Evolutionary conservation across 257 asterid genomes (phyloP).

Genomic region (Voacanga thouarsii): DNA sequence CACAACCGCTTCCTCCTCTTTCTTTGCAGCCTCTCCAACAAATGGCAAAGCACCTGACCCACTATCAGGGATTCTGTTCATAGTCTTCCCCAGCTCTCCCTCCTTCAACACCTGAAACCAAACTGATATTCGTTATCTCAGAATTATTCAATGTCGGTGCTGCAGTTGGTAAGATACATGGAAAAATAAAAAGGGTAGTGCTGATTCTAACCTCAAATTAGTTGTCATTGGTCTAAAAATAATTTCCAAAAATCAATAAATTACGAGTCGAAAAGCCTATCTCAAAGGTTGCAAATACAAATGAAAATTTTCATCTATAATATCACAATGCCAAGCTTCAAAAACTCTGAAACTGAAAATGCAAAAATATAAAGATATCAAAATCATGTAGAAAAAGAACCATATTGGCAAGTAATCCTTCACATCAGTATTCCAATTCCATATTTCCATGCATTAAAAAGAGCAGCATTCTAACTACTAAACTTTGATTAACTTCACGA

Average conservation of each 20-base stretch:
- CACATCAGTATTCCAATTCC: no score
- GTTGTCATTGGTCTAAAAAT: neutral
- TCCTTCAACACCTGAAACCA: slow-evolving; percentile 63
- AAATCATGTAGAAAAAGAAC: no score
- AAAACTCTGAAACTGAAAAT: neutral
- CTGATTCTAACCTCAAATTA: neutral
- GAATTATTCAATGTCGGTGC: neutral
- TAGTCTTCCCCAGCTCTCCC: slow-evolving; percentile 53
- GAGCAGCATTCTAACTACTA: neutral
- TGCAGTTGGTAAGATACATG: neutral
- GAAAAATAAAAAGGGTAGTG: neutral
- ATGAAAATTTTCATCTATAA: neutral
- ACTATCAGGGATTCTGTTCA: slow-evolving; percentile 52
- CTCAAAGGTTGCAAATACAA: neutral
- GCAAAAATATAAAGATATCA: no score
- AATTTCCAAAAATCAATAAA: neutral
- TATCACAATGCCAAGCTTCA: neutral
- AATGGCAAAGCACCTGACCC: slow-evolving; percentile 55
- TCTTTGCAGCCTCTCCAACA: slow-evolving; percentile 41
- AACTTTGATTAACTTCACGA: neutral
- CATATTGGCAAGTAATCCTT: neutral
- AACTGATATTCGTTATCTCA: neutral
- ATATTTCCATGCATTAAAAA: neutral
- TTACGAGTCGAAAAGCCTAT: neutral
- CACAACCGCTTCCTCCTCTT: slow-evolving; percentile 47